phyloP scores from a whole-genome alignment of 495 filamentous ascomycete genomes.

The Tuber umbilicatum region DNA sequence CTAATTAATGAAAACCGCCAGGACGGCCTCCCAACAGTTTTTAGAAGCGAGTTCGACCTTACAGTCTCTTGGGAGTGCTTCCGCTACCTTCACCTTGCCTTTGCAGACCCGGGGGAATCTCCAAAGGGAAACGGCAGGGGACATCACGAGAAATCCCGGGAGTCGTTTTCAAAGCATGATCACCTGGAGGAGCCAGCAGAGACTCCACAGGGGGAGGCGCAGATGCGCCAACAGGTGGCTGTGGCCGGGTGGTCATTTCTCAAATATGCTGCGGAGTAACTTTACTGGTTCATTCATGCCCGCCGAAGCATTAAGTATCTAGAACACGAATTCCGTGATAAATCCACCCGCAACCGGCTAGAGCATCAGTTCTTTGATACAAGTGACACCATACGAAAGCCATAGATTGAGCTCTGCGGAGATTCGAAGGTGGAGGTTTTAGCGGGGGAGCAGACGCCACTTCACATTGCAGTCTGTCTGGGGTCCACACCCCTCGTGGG shows the following conservation, averaged over 20 bases:
- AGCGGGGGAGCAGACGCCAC: neutral
- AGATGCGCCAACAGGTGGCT: neutral
- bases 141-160: neutral
- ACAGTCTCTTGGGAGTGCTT: neutral
- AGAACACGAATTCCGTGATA: neutral
- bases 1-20: neutral
- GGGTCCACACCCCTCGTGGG: too few species aligned
- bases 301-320: neutral
- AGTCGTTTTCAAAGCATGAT: neutral
- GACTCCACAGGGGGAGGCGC: neutral
- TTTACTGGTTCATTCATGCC: neutral
- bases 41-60: neutral
- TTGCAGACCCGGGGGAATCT: neutral
- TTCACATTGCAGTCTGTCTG: too few species aligned
- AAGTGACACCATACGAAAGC: neutral
- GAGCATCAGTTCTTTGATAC: neutral
- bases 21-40: neutral
- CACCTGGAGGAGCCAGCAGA: neutral
- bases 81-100: neutral
- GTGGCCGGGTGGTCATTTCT: neutral
- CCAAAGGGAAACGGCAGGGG: neutral
- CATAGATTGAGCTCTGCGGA: neutral
- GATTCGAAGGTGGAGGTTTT: neutral
- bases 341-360: neutral
- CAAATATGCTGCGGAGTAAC: neutral